Evolutionary conservation across 768 basidiomycete species (phyloP).

Genomic region (Russula olivacea): DNA sequence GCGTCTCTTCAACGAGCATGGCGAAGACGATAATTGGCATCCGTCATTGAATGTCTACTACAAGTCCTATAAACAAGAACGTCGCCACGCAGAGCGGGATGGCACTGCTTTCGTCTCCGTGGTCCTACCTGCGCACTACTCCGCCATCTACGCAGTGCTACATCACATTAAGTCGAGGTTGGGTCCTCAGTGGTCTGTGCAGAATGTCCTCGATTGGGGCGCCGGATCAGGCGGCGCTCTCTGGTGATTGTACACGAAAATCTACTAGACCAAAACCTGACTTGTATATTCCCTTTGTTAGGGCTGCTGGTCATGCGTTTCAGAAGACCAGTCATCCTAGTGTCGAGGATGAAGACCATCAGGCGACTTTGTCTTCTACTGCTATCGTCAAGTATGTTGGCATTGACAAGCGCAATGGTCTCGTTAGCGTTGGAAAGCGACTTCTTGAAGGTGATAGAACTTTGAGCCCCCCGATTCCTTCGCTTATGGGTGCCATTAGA

Average conservation of each 20-base stretch:
- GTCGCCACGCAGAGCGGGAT: slow-evolving; percentile 58
- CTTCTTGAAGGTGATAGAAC: slow-evolving; percentile 47
- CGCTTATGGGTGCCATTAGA: slow-evolving; percentile 34
- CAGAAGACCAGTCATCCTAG: slow-evolving; percentile 35
- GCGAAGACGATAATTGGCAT: slow-evolving; percentile 44
- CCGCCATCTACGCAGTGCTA: slow-evolving; percentile 72
- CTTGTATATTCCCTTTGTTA: slow-evolving; percentile 28
- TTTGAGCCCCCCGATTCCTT: slow-evolving; percentile 5
- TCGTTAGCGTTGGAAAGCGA: slow-evolving; percentile 59
- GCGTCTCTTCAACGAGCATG: slow-evolving; percentile 53
- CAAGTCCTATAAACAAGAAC: slow-evolving; percentile 51
- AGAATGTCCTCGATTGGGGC: slow-evolving; percentile 78
- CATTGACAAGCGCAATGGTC: slow-evolving; percentile 71
- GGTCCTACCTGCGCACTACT: slow-evolving; percentile 81
- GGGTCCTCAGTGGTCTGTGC: slow-evolving; percentile 52
- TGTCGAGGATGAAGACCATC: slow-evolving; percentile 24
- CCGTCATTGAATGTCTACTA: slow-evolving; percentile 52
- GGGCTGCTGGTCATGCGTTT: slow-evolving; percentile 66
- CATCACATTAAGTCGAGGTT: slow-evolving; percentile 59
- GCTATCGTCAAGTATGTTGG: slow-evolving; percentile 59
- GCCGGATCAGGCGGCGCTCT: slow-evolving; percentile 76
- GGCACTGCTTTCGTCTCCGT: slow-evolving; percentile 82
- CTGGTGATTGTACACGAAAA: slow-evolving; percentile 45
- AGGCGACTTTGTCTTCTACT: slow-evolving; percentile 42
- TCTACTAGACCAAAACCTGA: neutral